A percentile compares a stretch with the other conserved stretches of the same genome.
Evolutionary conservation across 768 basidiomycete species (phyloP).

Genomic region (Podaxis pistillaris): DNA sequence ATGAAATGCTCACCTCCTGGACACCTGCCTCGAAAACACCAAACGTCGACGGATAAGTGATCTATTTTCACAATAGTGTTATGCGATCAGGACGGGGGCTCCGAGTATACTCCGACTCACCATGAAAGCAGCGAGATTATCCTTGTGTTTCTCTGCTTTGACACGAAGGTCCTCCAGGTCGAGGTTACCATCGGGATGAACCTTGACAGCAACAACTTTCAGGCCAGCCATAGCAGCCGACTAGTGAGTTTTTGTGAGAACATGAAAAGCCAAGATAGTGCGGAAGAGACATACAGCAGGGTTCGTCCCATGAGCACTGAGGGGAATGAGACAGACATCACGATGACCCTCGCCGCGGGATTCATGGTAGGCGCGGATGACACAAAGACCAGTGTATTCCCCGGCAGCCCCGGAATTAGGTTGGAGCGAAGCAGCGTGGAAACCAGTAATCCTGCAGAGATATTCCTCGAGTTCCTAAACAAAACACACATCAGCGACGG

Average conservation of each 20-base stretch:
- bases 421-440: constrained; percentile 93
- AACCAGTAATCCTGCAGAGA: constrained; percentile 94
- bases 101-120: constrained; percentile 34
- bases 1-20: constrained; percentile 47
- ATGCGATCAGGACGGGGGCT: constrained; percentile 2
- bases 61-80: constrained; percentile 40
- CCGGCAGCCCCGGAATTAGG: constrained; percentile 99
- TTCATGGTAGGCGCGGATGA: constrained; percentile 93
- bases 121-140: constrained; percentile 95
- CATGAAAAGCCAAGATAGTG: neutral
- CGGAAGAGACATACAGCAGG: constrained; percentile 69
- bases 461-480: constrained; percentile 84
- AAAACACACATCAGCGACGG: neutral
- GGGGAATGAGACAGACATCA: constrained; percentile 89
- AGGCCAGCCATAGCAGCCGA: constrained; percentile 97
- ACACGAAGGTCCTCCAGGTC: constrained; percentile 81
- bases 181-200: constrained; percentile 80
- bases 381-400: constrained; percentile 93
- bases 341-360: constrained; percentile 83
- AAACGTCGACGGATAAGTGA: constrained; percentile 96
- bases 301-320: constrained; percentile 98
- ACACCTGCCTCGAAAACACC: constrained; percentile 97
- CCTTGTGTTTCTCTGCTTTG: constrained; percentile 90
- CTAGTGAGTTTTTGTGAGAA: constrained; percentile 37
- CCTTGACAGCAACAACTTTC: constrained; percentile 96